Percentiles rank a stretch among this genome's conserved stretches.
phyloP scores from a whole-genome alignment of 208 protist species.

The Angomonas deanei region DNA sequence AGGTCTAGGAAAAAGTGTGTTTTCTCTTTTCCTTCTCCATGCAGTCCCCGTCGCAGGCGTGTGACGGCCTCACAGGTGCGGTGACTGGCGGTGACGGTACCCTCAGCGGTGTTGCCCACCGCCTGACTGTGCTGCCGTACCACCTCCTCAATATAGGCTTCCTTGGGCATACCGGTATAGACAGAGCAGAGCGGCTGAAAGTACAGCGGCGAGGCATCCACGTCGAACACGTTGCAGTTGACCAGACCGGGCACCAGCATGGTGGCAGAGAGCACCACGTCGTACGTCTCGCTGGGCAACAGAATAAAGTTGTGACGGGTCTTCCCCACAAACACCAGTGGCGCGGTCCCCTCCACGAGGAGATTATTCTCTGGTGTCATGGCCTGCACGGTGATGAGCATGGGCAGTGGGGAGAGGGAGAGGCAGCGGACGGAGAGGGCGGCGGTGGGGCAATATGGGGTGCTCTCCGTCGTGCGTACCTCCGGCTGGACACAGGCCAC shows the following conservation, averaged over 20 bases:
- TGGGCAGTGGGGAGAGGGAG: constrained; percentile 46
- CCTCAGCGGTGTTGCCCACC: no score
- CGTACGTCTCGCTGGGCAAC: constrained; percentile 48
- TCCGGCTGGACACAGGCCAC: constrained; percentile 11
- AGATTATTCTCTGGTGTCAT: neutral
- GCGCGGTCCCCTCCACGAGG: constrained; percentile 14
- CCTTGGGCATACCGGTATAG: neutral
- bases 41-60: neutral
- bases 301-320: constrained; percentile 55
- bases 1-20: constrained; percentile 7
- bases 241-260: constrained; percentile 53
- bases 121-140: neutral
- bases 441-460: constrained; percentile 28
- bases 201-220: constrained; percentile 35
- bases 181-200: constrained; percentile 9
- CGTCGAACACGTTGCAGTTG: constrained; percentile 55
- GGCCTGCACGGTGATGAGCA: constrained; percentile 55
- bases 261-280: constrained; percentile 53
- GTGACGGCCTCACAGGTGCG: neutral
- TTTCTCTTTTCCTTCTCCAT: neutral
- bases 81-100: neutral
- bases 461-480: constrained; percentile 15
- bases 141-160: constrained; percentile 2
- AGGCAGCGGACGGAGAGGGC: constrained; percentile 58
- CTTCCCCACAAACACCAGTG: constrained; percentile 62